Base-by-base conservation (phyloP, 2,329 filamentous ascomycete genomes). In the Nemania serpens region DNA sequence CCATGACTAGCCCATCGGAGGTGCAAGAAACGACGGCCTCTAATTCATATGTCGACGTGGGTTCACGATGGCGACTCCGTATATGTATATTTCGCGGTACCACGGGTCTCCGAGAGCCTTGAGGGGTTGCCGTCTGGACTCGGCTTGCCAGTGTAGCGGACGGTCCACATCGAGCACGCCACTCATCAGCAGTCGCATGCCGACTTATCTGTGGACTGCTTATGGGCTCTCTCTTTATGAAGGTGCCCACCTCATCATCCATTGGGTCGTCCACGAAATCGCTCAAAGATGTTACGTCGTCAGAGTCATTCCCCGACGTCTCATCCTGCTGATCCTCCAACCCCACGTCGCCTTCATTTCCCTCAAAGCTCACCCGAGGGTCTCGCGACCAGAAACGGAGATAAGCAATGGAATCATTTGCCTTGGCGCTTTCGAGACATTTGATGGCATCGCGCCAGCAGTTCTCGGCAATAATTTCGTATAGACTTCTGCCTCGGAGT, bases 21-120 rank as follows among this genome's bases (percentile, higher is more conserved):
- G 91, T 92, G 75, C 92, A 96, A 0, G 92, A 96, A 5, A 96
- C 88, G n/a, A 96, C 91, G 2, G 91, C 92, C 76, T 96, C 92
- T 3, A 96, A 79, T 75, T 96, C 91, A 53, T 92, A 81, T 1
- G 82, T 80, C 2, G 75, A 75, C 6, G 78, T 71, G 0, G 69
- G 68, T 29, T 73, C 71, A 13, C 71, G 68, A 37, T 64, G 68
- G 13, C 70, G 66, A 39, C 25, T 12, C 36, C 45, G 63, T 51
- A 13, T 25, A 41, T 13, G 63, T 51, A 13, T 25, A 41, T 13
- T 37, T 41, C 29, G 59, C 13, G 22, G 50, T 33, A 39, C 60
- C 18, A 29, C 49, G 20, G 25, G 41, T 33, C 53, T 58, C 49
- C 17, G 52, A 11, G 58, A 10, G 52, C 57, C 65, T n/a, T 58